A percentile compares a stretch with the other conserved stretches of the same genome.
These are phyloP conservation scores for Pichia paraexigua DNA, from an alignment of 805 yeast genomes.

Conservation along the genomic window DNA sequence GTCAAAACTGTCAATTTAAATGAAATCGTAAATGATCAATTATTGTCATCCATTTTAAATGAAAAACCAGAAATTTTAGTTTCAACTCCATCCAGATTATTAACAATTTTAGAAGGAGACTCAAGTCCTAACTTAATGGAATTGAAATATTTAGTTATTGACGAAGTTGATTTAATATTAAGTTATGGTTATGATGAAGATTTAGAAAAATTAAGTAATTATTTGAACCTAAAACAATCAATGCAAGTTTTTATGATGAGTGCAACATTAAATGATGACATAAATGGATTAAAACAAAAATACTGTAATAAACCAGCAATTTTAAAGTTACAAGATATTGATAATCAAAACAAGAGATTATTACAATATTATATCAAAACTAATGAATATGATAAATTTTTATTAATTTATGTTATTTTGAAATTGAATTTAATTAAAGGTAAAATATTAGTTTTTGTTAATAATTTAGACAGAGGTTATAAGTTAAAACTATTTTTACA, in stretches of 20 bases:
- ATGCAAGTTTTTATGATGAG: slow-evolving; percentile 92
- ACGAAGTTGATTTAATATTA: slow-evolving; percentile 87
- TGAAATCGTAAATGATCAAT: slow-evolving; percentile 59
- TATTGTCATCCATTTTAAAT: slow-evolving; percentile 58
- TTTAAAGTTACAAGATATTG: slow-evolving; percentile 64
- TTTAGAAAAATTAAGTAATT: slow-evolving; percentile 51
- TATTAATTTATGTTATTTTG: slow-evolving; percentile 84
- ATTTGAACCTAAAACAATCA: slow-evolving; percentile 62
- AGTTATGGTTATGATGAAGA: slow-evolving; percentile 91
- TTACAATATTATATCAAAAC: slow-evolving; percentile 83
- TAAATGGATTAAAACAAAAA: slow-evolving; percentile 62
- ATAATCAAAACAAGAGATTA: slow-evolving; percentile 47
- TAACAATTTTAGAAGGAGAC: slow-evolving; percentile 42
- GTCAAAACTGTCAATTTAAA: slow-evolving; percentile 56
- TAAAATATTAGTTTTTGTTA: slow-evolving; percentile 83
- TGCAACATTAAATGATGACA: slow-evolving; percentile 87
- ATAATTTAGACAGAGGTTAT: slow-evolving; percentile 92
- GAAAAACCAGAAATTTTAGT: slow-evolving; percentile 76
- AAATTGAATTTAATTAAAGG: slow-evolving; percentile 85
- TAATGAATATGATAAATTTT: slow-evolving; percentile 83
- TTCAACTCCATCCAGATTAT: slow-evolving; percentile 79
- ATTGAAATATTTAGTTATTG: slow-evolving; percentile 72
- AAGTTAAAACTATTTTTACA: slow-evolving; percentile 83
- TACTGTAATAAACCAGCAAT: slow-evolving; percentile 83
- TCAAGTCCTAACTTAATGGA: slow-evolving; percentile 41